These are phyloP conservation scores for Borovskyia barvae DNA, from an alignment of 208 protist genomes.

Conservation along the genomic window DNA sequence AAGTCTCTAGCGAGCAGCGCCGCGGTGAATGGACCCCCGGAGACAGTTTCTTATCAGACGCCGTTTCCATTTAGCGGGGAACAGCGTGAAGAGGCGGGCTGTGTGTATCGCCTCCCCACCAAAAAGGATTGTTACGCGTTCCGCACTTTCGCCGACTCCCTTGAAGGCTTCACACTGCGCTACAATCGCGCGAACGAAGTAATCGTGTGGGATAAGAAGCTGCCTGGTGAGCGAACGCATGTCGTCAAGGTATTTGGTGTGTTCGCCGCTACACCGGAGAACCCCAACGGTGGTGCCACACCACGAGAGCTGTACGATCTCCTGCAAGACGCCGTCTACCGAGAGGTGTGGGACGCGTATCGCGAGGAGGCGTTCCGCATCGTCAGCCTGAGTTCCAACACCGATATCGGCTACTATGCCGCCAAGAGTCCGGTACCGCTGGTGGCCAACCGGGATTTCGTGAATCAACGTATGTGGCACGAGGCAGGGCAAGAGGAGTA, in stretches of 20 bases:
- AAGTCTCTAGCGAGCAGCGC: not conserved
- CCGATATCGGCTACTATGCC: constrained; percentile 93
- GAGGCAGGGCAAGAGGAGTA: constrained; percentile 65
- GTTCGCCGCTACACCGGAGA: constrained; percentile 39
- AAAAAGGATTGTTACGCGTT: constrained; percentile 68
- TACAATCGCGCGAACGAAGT: constrained; percentile 46
- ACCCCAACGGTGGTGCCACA: constrained; percentile 22
- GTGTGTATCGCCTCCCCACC: constrained; percentile 54
- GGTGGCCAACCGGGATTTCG: constrained; percentile 85
- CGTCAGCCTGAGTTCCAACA: constrained; percentile 50
- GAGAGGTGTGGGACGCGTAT: constrained; percentile 72
- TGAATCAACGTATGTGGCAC: constrained; percentile 89
- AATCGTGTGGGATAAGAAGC: constrained; percentile 72
- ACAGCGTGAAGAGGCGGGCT: constrained; percentile 30
- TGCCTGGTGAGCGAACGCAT: constrained; percentile 65
- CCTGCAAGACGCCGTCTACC: constrained; percentile 83
- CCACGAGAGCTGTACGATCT: constrained; percentile 73
- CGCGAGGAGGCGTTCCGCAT: constrained; percentile 77
- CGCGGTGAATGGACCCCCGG: not conserved
- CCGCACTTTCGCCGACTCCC: constrained; percentile 66
- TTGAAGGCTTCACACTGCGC: constrained; percentile 70
- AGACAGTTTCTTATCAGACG: constrained; percentile 47
- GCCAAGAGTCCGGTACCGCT: constrained; percentile 70
- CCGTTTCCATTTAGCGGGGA: constrained; percentile 60
- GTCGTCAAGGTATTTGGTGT: constrained; percentile 83